These are phyloP conservation scores for Pythium insidiosum DNA, from an alignment of 352 stramenopile genomes.

Conservation along the genomic window DNA sequence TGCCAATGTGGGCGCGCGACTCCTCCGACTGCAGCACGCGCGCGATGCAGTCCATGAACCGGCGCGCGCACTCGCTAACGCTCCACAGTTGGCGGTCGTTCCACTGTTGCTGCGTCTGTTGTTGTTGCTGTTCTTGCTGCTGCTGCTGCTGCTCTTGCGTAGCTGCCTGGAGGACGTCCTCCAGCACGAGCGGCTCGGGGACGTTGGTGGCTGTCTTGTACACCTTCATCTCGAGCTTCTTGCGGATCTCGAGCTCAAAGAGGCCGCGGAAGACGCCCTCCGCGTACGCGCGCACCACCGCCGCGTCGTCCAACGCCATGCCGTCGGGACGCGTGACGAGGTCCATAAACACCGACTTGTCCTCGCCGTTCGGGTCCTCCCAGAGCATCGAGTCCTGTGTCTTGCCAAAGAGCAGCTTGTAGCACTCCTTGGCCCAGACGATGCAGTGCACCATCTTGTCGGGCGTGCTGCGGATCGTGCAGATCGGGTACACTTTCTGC, in stretches of 20 bases:
- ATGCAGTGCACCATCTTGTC: slow-evolving; percentile 99
- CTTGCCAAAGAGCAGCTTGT: slow-evolving; percentile 85
- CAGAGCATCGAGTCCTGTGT: slow-evolving; percentile 94
- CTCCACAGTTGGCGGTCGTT: slow-evolving; percentile 85
- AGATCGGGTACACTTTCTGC: slow-evolving; percentile 99
- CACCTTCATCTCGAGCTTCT: slow-evolving; percentile 92
- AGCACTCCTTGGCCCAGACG: slow-evolving; percentile 95
- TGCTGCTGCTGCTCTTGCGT: slow-evolving; percentile 1
- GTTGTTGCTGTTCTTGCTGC: slow-evolving; percentile 3
- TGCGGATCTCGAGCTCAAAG: slow-evolving; percentile 95
- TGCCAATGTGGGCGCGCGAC: slow-evolving; percentile 52
- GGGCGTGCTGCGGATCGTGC: slow-evolving; percentile 98
- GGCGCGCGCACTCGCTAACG: slow-evolving; percentile 77
- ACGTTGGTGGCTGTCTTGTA: slow-evolving; percentile 94
- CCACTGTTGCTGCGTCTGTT: slow-evolving; percentile 25
- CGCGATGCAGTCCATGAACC: slow-evolving; percentile 73
- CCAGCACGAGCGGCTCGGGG: slow-evolving; percentile 71
- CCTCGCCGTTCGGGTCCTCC: slow-evolving; percentile 70
- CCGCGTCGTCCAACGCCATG: slow-evolving; percentile 30
- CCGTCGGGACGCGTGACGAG: slow-evolving; percentile 37
- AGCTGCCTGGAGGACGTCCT: slow-evolving; percentile 30
- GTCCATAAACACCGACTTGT: slow-evolving; percentile 84
- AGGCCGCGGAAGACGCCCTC: slow-evolving; percentile 80
- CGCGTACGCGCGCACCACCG: slow-evolving; percentile 53
- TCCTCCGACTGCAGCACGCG: slow-evolving; percentile 52